Evolutionary conservation across 352 stramenopile genomes (phyloP), one percentile per base, ranked within the genome.

Genomic region (Bremia lactucae): DNA sequence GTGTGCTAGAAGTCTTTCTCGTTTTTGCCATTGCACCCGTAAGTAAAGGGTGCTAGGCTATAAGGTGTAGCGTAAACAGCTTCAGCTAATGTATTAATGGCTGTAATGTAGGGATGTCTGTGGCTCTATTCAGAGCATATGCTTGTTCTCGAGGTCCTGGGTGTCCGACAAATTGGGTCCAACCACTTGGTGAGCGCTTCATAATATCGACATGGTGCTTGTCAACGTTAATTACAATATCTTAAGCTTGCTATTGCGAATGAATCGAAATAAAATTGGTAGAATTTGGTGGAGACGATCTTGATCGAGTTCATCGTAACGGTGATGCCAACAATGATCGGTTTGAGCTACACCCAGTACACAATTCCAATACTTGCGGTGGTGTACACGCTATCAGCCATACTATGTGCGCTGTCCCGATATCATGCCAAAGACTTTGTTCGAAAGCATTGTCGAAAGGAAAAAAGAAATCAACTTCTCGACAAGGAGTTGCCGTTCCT

Each of bases 71-170:
- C n/a, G n/a, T n/a, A n/a, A n/a, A n/a, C n/a, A n/a, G n/a, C n/a
- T n/a, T n/a, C n/a, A n/a, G n/a, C n/a, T n/a, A n/a, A n/a, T n/a
- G n/a, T n/a, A n/a, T n/a, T n/a, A n/a, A n/a, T n/a, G n/a, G n/a
- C 51, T 65, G 48, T 62, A 50, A 38, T 14, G 39, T 8, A 19
- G 22, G 14, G 41, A 54, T 62, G 41, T 34, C 52, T 83, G 64
- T 88, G 76, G 76, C 69, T 91, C 18, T 91, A 91, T 59, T 84
- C 72, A 44, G 79, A 91, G 57, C 36, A 87, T 23, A 50, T 91
- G 58, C 49, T 87, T 46, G 44, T 86, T 39, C 61, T 88, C 6
- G 73, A 91, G 49, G 55, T 89, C 53, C 56, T 78, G 6, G 73
- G 73, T 0, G 47, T 85, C 16, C 72, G 73, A 14, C 31, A 65